Conservation (phyloP, 2,329 filamentous ascomycete genomes). For the Xylaria sp. region DNA sequence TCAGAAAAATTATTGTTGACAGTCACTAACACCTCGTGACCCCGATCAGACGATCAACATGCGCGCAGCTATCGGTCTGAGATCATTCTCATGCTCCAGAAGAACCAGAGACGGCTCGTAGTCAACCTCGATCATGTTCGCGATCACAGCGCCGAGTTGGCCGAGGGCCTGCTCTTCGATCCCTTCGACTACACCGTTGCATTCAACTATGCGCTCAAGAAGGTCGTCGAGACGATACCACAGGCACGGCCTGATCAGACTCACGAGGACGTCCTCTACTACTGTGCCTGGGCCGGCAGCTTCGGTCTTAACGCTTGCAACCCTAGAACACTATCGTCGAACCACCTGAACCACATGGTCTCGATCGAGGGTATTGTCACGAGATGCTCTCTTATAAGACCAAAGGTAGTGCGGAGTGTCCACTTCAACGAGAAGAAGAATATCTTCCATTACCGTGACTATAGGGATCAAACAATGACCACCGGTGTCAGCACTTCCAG, state of each 20-base stretch:
- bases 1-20: not conserved
- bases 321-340: constrained; percentile 82
- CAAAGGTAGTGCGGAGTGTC: constrained; percentile 97
- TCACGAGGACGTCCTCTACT: constrained; percentile 76
- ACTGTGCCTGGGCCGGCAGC: constrained; percentile 94
- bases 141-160: constrained; percentile 77
- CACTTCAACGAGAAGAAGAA: constrained; percentile 88
- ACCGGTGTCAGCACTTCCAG: constrained; percentile 83
- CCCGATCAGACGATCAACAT: constrained; percentile 44
- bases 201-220: constrained; percentile 85
- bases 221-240: constrained; percentile 75
- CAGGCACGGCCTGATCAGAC: constrained; percentile 71
- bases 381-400: constrained; percentile 87
- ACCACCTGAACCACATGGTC: constrained; percentile 92
- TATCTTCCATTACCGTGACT: constrained; percentile 83
- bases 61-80: constrained; percentile 77
- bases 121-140: constrained; percentile 89
- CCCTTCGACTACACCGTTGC: constrained; percentile 86
- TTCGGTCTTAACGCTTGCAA: constrained; percentile 96
- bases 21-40: not conserved
- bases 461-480: constrained; percentile 96
- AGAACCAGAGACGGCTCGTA: constrained; percentile 57
- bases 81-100: constrained; percentile 72
- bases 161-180: constrained; percentile 68
- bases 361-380: constrained; percentile 97